phyloP scores from a whole-genome alignment of 2,329 filamentous ascomycete species.

The Calonectria montana region DNA sequence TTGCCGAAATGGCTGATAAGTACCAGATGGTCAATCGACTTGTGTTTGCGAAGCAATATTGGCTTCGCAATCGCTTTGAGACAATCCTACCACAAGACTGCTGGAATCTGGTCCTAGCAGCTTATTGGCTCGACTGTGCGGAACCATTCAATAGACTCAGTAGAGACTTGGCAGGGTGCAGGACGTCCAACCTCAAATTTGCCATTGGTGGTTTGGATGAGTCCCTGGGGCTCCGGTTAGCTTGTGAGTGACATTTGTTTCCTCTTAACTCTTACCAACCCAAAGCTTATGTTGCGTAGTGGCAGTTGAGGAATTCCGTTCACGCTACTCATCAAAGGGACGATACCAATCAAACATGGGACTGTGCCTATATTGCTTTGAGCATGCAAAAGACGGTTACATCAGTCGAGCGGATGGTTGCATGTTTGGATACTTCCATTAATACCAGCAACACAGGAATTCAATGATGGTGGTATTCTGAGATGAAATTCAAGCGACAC shows the following conservation, averaged over 20 bases:
- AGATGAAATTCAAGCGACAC: neutral
- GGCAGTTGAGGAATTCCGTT: neutral
- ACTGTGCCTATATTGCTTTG: neutral
- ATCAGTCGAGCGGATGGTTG: neutral
- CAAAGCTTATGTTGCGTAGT: neutral
- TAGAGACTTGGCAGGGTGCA: neutral
- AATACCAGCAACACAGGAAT: too few relatives aligned
- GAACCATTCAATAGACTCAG: neutral
- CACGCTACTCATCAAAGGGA: neutral
- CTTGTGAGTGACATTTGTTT: neutral
- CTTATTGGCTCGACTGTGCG: neutral
- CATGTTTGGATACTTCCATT: neutral
- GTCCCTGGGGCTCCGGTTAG: neutral
- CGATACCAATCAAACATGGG: neutral
- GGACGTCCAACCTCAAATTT: neutral
- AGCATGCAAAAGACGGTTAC: neutral
- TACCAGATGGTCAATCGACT: neutral
- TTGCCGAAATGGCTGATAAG: neutral
- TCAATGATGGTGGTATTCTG: neutral
- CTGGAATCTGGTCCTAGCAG: neutral
- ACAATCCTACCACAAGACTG: neutral
- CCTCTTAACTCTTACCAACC: too few relatives aligned
- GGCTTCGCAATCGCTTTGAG: neutral
- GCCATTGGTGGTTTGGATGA: neutral
- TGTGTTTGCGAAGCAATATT: neutral